Evolutionary conservation across 331 rosid genomes (phyloP), one percentile per base, ranked within the genome.

Genomic region (Erythrophleum ivorense): DNA sequence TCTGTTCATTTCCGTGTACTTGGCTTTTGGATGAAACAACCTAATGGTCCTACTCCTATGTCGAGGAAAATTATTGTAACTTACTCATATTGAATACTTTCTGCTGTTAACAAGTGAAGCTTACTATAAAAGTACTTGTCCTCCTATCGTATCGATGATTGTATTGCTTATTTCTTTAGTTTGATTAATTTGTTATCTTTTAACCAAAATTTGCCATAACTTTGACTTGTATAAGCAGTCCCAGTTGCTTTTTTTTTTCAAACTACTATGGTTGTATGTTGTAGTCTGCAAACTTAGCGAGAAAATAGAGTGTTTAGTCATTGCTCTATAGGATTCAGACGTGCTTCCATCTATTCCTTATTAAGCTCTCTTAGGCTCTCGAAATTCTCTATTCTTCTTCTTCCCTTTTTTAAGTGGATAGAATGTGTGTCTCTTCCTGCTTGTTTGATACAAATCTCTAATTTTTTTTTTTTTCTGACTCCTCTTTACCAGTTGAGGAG

Each of bases 401-500:
- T 46, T 19, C 52, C 14, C 31, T 43, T 76, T 36, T 69, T 57
- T 57, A 12, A 4, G 24, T 59, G 77, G 68, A 29, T 31, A 54
- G 73, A 67, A 59, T 78, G 73, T 38, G 36, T 53, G 48, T 86
- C 40, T 78, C 40, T 79, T 85, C 18, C 69, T 78, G 63, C 34
- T 45, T 43, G 71, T 65, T 34, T 33, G 64, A 57, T 84, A 36
- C 36, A 40, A 64, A 41, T 67, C 46, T 78, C 80, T 81, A 54
- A 82, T 80, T 36, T 72, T 43, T 77, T 79, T n/a, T 71, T 73
- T 78, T 59, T 78, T 55, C 76, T 84, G 33, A 68, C 60, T 80
- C 71, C 62, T 46, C 34, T 83, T 66, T 34, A 77, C 53, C 83
- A 64, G 84, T 78, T 76, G 69, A 80, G 89, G 86, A 68, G 80